Conservation (phyloP, 1,139 yeast species). For the Blastobotrys capitulatus region DNA sequence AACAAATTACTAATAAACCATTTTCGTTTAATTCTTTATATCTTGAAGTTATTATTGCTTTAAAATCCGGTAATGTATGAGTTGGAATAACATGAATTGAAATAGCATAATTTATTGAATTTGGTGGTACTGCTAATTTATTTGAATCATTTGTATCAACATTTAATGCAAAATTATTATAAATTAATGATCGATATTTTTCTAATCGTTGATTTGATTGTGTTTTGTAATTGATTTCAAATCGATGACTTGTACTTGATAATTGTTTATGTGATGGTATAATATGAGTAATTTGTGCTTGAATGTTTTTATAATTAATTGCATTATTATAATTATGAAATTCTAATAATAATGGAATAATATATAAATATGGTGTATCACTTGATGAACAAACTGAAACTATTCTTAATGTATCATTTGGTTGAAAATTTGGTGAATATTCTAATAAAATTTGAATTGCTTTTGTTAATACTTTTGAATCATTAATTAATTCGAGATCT, state of each 20-base stretch:
- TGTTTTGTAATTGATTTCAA: neutral
- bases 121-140: constrained; percentile 23
- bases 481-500: constrained; percentile 6
- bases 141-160: constrained; percentile 10
- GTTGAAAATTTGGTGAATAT: neutral
- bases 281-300: constrained; percentile 20
- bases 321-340: constrained; percentile 9
- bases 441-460: constrained; percentile 10
- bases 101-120: constrained; percentile 22
- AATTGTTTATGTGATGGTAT: constrained; percentile 19
- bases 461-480: constrained; percentile 7
- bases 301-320: constrained; percentile 5
- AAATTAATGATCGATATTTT: constrained; percentile 15
- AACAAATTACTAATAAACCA: constrained; percentile 24
- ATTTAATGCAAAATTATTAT: constrained; percentile 19
- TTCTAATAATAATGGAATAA: constrained; percentile 19
- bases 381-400: constrained; percentile 20
- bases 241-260: constrained; percentile 10
- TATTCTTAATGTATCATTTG: constrained; percentile 17
- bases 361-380: constrained; percentile 17
- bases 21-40: constrained; percentile 23
- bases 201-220: neutral
- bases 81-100: constrained; percentile 25
- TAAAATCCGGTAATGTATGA: constrained; percentile 24
- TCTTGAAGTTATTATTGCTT: constrained; percentile 18